phyloP scores from a whole-genome alignment of 2,329 filamentous ascomycete species.

The Cordyceps sp. region DNA sequence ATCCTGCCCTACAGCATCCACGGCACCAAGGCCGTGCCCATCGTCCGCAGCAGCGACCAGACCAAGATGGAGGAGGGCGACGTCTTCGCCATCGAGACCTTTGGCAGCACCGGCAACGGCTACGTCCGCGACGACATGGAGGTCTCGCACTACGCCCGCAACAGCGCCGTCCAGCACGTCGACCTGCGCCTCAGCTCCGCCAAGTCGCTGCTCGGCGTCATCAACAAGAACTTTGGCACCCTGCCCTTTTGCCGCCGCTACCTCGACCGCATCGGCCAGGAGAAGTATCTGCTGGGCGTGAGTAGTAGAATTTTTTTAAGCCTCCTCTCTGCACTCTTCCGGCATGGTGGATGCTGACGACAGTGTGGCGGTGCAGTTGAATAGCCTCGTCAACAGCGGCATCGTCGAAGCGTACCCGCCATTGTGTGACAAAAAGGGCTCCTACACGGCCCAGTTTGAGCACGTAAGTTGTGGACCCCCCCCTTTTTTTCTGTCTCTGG shows the following conservation, averaged over 20 bases:
- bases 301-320: conserved; percentile 11
- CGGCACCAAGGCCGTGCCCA: conserved; percentile 83
- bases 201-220: conserved; percentile 70
- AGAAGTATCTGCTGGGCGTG: conserved; percentile 84
- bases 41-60: conserved; percentile 73
- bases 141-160: conserved; percentile 74
- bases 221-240: conserved; percentile 93
- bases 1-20: conserved; percentile 84
- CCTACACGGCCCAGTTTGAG: conserved; percentile 87
- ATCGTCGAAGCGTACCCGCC: conserved; percentile 87
- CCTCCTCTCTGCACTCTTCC: neutral
- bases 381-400: conserved; percentile 66
- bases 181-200: conserved; percentile 66
- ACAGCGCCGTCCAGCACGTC: conserved; percentile 55
- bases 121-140: conserved; percentile 80
- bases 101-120: conserved; percentile 83
- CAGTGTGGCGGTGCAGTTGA: conserved; percentile 37
- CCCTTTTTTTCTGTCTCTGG: neutral
- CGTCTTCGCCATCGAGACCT: conserved; percentile 89
- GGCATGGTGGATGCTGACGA: neutral
- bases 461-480: conserved; percentile 46
- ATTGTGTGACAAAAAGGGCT: conserved; percentile 81
- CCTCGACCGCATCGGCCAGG: conserved; percentile 79
- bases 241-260: conserved; percentile 83
- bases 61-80: conserved; percentile 98